These are phyloP conservation scores for Aquilaria malaccensis DNA, from an alignment of 345 rosid species.

Conservation along the genomic window DNA sequence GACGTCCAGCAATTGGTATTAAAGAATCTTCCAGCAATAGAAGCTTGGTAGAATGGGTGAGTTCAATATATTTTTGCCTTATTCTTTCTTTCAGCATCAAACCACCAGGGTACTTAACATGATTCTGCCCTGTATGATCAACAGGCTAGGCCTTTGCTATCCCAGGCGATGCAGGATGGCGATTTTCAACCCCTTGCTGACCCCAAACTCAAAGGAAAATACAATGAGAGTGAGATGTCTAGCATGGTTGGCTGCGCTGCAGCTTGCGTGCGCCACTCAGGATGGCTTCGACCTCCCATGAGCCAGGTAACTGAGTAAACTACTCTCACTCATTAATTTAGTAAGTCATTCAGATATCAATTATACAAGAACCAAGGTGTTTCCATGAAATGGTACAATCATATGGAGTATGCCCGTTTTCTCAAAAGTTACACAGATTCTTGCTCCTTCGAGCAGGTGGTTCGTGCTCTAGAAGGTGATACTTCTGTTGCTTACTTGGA, in stretches of 20 bases:
- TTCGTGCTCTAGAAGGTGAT: constrained; percentile 61
- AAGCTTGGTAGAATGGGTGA: constrained; percentile 74
- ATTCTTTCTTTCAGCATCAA: background rate
- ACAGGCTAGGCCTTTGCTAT: constrained; percentile 68
- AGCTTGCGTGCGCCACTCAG: constrained; percentile 71
- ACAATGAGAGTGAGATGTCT: constrained; percentile 42
- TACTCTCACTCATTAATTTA: background rate
- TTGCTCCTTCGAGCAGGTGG: constrained; percentile 30
- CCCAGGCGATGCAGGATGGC: constrained; percentile 30
- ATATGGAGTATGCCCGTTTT: background rate
- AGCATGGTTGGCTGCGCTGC: constrained; percentile 70
- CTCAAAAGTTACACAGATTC: background rate
- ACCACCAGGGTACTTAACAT: background rate
- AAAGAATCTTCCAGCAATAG: constrained; percentile 35
- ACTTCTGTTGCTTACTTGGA: constrained; percentile 39
- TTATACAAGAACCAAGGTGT: background rate
- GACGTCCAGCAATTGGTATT: constrained; percentile 46
- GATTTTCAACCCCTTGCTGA: constrained; percentile 36
- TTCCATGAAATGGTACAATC: background rate
- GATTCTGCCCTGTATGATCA: background rate
- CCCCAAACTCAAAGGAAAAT: constrained; percentile 34
- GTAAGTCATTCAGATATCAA: too few species aligned
- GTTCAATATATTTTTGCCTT: constrained; percentile 3
- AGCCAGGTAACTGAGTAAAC: constrained; percentile 49
- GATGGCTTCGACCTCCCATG: constrained; percentile 62